These are phyloP conservation scores for Cymbopogon flexuosus DNA, from an alignment of 202 grass and related monocot genomes.

Conservation along the genomic window DNA sequence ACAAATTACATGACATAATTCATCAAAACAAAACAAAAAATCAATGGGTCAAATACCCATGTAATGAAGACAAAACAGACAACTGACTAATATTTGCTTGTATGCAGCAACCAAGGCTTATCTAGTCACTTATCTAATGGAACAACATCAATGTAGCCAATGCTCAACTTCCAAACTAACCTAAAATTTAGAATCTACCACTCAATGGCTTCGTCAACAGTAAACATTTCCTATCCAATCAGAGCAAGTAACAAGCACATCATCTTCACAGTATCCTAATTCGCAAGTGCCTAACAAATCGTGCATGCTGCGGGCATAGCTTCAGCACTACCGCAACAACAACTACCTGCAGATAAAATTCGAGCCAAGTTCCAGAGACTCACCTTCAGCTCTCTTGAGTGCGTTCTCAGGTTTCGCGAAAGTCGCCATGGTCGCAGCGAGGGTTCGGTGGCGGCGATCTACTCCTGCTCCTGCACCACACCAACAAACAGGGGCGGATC, in stretches of 20 bases:
- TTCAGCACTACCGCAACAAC: not conserved
- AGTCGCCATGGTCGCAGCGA: slow-evolving; percentile 59
- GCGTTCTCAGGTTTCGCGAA: slow-evolving; percentile 96
- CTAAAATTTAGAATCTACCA: not conserved
- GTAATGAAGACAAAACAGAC: not conserved
- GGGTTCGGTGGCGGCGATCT: slow-evolving; percentile 37
- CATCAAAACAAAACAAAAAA: not conserved
- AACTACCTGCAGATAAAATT: not conserved
- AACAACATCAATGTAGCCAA: not conserved
- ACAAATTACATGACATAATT: not conserved
- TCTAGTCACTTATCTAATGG: not conserved
- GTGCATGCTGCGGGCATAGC: not conserved
- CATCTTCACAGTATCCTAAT: not conserved
- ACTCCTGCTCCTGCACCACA: slow-evolving; percentile 34
- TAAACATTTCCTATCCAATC: not conserved
- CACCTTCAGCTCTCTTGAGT: slow-evolving; percentile 87
- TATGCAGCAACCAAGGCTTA: not conserved
- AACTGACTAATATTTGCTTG: not conserved
- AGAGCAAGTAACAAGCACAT: not conserved
- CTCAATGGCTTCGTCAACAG: not conserved
- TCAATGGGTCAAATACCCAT: not conserved
- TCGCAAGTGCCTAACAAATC: not conserved
- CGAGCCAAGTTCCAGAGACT: not conserved
- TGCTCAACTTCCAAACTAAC: not conserved
- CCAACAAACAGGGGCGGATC: not conserved